Evolutionary conservation across 495 filamentous ascomycete genomes (phyloP).

Genomic region (Talaromyces nanjingensis): DNA sequence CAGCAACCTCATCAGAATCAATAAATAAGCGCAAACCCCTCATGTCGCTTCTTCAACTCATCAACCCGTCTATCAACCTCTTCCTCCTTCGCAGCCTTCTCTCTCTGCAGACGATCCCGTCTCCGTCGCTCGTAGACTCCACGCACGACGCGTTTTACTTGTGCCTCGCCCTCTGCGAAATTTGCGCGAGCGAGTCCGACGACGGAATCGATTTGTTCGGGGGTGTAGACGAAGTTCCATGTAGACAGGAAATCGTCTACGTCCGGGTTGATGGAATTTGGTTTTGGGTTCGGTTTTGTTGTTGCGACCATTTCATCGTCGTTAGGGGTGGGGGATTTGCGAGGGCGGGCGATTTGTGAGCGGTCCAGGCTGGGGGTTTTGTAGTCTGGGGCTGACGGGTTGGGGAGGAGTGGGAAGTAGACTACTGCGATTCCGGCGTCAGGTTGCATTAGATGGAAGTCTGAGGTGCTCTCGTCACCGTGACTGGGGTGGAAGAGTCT

Average conservation of each 20-base stretch:
- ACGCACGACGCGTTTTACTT: constrained; percentile 67
- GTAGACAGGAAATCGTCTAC: constrained; percentile 80
- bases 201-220: constrained; percentile 74
- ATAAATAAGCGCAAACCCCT: constrained; percentile 23
- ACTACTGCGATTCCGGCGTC: constrained; percentile 82
- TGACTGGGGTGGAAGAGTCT: constrained; percentile 34
- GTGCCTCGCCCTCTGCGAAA: constrained; percentile 70
- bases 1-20: neutral
- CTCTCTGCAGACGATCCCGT: constrained; percentile 52
- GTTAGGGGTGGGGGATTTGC: constrained; percentile 16
- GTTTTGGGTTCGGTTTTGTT: constrained; percentile 34
- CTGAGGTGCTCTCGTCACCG: constrained; percentile 39
- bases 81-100: constrained; percentile 41
- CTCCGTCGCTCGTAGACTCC: constrained; percentile 94
- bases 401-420: constrained; percentile 85
- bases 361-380: constrained; percentile 16
- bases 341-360: constrained; percentile 15
- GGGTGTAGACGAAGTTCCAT: constrained; percentile 95
- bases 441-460: constrained; percentile 68
- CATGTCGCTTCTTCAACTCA: constrained; percentile 33
- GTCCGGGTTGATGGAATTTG: constrained; percentile 72
- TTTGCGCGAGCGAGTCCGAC: constrained; percentile 80
- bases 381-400: constrained; percentile 44
- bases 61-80: constrained; percentile 33
- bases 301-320: constrained; percentile 13